Percentiles rank a stretch among this genome's conserved stretches.
These are phyloP conservation scores for Malus sieversii DNA, from an alignment of 306 rosid species.

Conservation along the genomic window DNA sequence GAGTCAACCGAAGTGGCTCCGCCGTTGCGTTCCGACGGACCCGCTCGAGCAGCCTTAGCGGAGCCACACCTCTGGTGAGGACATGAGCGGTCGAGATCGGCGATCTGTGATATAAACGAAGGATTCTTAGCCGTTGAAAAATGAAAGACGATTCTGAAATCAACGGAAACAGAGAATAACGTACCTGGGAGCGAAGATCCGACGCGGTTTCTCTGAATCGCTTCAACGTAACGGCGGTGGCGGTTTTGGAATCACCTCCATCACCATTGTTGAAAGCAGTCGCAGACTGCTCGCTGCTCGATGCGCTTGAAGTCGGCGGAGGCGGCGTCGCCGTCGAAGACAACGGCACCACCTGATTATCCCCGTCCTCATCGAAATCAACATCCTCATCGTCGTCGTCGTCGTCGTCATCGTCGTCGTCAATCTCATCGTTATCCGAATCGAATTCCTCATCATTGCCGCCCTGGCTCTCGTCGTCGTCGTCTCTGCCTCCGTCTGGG, in stretches of 20 bases:
- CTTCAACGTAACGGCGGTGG: slow-evolving; percentile 24
- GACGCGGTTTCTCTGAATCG: slow-evolving; percentile 38
- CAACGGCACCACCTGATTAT: slow-evolving; percentile 59
- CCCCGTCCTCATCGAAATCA: slow-evolving; percentile 25
- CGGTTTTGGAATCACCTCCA: slow-evolving; percentile 15
- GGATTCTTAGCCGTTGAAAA: not conserved
- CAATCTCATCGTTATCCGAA: slow-evolving; percentile 13
- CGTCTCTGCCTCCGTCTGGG: slow-evolving; percentile 9
- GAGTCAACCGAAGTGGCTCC: slow-evolving; percentile 19
- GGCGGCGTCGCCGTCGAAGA: slow-evolving; percentile 27
- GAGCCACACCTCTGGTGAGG: not conserved
- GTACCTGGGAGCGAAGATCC: slow-evolving; percentile 36
- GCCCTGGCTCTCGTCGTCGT: slow-evolving; percentile 32
- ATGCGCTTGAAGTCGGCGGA: slow-evolving; percentile 48
- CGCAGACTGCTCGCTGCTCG: slow-evolving; percentile 48
- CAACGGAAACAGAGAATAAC: not conserved
- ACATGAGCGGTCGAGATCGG: slow-evolving; percentile 9
- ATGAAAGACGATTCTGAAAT: not conserved
- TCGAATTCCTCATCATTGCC: slow-evolving; percentile 38
- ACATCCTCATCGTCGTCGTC: not conserved
- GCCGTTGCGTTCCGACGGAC: slow-evolving; percentile 5
- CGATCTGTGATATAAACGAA: slow-evolving; percentile 11
- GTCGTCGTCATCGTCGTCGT: not conserved
- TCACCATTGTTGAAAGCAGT: slow-evolving; percentile 14
- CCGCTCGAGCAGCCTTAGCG: slow-evolving; percentile 13